Evolutionary conservation across 2,329 filamentous ascomycete species (phyloP).

Genomic region (Dactylellina drechsleri): DNA sequence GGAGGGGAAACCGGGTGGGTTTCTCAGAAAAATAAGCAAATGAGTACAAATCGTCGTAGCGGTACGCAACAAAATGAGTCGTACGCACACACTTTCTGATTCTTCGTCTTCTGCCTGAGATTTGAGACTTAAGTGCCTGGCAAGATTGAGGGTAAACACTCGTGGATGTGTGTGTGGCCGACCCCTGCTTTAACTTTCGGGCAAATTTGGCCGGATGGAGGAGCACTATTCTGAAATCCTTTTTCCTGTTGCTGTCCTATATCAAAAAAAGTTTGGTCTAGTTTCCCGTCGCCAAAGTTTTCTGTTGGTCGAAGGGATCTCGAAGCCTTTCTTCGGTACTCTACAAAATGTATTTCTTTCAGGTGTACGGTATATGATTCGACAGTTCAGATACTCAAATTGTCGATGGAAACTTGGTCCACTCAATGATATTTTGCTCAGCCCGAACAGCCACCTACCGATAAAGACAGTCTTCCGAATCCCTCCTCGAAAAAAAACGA

Average conservation of each 20-base stretch:
- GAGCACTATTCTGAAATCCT: slow-evolving; percentile 32
- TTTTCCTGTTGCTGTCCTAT: slow-evolving; percentile 20
- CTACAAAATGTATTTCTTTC: background rate
- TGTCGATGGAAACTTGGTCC: no score
- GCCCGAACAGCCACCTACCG: no score
- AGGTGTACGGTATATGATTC: background rate
- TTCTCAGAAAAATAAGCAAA: slow-evolving; percentile 41
- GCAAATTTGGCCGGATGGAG: slow-evolving; percentile 42
- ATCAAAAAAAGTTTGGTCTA: background rate
- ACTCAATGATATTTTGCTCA: no score
- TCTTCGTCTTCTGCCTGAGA: slow-evolving; percentile 45
- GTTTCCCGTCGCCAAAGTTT: background rate
- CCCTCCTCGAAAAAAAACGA: no score
- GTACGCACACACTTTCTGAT: slow-evolving; percentile 42
- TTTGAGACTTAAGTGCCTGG: slow-evolving; percentile 32
- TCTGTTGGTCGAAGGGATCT: slow-evolving; percentile 3
- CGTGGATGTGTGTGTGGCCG: slow-evolving; percentile 24
- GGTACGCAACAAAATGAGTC: slow-evolving; percentile 51
- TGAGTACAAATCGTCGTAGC: slow-evolving; percentile 2
- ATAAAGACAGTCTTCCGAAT: no score
- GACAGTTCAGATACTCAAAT: background rate
- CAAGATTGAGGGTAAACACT: slow-evolving; percentile 42
- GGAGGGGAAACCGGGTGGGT: slow-evolving; percentile 33
- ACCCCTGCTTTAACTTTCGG: slow-evolving; percentile 48
- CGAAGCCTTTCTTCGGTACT: no score